Conservation (phyloP, 305 asterid species). For the Fraxinus platypoda region DNA sequence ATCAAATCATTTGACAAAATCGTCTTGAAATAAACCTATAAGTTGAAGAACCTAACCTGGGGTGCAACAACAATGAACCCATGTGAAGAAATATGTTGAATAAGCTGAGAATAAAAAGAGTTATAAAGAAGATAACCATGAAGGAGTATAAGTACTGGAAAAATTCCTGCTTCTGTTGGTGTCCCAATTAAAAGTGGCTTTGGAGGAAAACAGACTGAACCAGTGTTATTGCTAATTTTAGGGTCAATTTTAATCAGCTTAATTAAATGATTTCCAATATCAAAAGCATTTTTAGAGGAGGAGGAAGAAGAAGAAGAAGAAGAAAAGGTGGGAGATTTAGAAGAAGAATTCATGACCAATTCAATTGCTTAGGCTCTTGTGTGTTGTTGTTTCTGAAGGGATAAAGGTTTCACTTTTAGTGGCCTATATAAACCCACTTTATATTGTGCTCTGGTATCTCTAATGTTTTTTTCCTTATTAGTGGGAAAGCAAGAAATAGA, state of each 20-base stretch:
- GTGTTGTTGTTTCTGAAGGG: not conserved
- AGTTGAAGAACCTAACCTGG: constrained; percentile 46
- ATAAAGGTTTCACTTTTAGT: not conserved
- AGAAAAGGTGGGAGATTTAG: constrained; percentile 17
- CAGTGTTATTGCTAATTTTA: constrained; percentile 15
- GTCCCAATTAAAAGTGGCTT: constrained; percentile 57
- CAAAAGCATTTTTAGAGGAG: constrained; percentile 34
- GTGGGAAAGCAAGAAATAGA: not conserved
- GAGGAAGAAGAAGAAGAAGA: constrained; percentile 16
- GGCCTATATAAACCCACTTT: not conserved
- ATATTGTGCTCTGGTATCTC: not conserved
- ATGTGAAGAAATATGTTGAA: constrained; percentile 72
- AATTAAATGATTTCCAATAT: constrained; percentile 41
- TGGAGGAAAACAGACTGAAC: constrained; percentile 42
- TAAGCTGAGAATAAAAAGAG: constrained; percentile 62
- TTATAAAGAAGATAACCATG: constrained; percentile 85
- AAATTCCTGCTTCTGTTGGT: constrained; percentile 54
- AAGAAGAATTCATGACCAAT: constrained; percentile 29
- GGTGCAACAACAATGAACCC: constrained; percentile 85
- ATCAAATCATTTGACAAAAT: not conserved
- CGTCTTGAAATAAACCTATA: not conserved
- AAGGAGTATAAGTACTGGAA: constrained; percentile 65
- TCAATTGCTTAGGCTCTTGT: not conserved
- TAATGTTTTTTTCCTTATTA: not conserved
- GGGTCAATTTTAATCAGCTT: constrained; percentile 36